Evolutionary conservation across 345 rosid genomes (phyloP).

Genomic region (Cardamine occulta): DNA sequence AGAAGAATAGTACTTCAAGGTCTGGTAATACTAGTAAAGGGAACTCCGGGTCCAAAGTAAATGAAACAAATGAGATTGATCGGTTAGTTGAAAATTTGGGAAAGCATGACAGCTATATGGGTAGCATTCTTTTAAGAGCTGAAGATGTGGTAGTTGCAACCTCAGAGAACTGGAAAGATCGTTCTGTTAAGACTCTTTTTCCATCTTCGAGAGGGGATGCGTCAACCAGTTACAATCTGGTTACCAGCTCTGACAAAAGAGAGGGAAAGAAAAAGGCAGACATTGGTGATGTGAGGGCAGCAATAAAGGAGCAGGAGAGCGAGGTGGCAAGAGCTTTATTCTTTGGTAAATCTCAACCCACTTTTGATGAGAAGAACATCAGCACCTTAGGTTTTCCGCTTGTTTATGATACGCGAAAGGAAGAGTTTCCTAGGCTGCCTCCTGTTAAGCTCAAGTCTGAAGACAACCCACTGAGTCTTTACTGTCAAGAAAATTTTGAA

Average conservation of each 20-base stretch:
- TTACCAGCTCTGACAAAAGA: slow-evolving; percentile 54
- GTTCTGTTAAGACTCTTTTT: slow-evolving; percentile 69
- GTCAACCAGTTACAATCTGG: slow-evolving; percentile 56
- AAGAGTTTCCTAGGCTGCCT: slow-evolving; percentile 92
- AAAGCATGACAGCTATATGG: slow-evolving; percentile 44
- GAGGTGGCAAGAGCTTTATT: slow-evolving; percentile 86
- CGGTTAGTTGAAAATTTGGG: slow-evolving; percentile 45
- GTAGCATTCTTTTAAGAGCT: slow-evolving; percentile 54
- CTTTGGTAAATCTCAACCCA: slow-evolving; percentile 63
- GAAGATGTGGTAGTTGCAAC: slow-evolving; percentile 55
- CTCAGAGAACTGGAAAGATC: slow-evolving; percentile 71
- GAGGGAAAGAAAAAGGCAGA: slow-evolving; percentile 73
- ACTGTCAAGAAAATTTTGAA: slow-evolving; percentile 91
- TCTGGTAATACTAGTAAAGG: slow-evolving; percentile 58
- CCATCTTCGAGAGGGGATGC: slow-evolving; percentile 63
- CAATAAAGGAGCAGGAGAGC: slow-evolving; percentile 87
- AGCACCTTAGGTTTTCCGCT: slow-evolving; percentile 57
- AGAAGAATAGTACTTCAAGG: slow-evolving; percentile 55
- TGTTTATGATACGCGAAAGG: slow-evolving; percentile 64
- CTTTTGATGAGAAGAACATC: slow-evolving; percentile 55
- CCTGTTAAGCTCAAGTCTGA: slow-evolving; percentile 97
- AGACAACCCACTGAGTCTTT: slow-evolving; percentile 67
- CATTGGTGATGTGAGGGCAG: slow-evolving; percentile 52
- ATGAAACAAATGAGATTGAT: slow-evolving; percentile 56
- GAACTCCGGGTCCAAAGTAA: slow-evolving; percentile 46